Evolutionary conservation across 2,329 filamentous ascomycete species (phyloP), one percentile per base, ranked within the genome.

Genomic region (Aspergillus quadricinctus): DNA sequence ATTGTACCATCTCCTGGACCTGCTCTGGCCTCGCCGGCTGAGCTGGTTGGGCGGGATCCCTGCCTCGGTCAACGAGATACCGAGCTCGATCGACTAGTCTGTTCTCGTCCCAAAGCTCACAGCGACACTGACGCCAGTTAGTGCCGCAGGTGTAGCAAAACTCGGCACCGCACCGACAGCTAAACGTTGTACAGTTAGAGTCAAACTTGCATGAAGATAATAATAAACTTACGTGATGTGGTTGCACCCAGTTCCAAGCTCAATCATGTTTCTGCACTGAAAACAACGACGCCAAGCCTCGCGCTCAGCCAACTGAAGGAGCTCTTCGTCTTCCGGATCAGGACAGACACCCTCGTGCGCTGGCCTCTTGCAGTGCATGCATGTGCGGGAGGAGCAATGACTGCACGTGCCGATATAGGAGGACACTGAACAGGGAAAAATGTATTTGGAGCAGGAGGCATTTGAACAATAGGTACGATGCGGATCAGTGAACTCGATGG

Each of bases 231-330:
- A 75, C 69, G 60, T 68, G 50, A 74, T 74, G 53, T 74, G 69
- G 48, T 71, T 68, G 57, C 71, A 74, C 4, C 69, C 72, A 4
- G 52, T 53, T 6, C 52, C 54, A 17, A 74, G 56, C 55, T 73
- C 70, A 17, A 74, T 61, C 14, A 73, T 81, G 41, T 83, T 79
- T 61, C 82, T 84, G 75, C 92, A 96, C 60, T 80, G 85, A 68
- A 86, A 87, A 71, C 90, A 96, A 49, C 84, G 80, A 70, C 90
- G 87, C 87, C 88, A 92, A 25, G 88, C 88, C 52, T 86, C 79
- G 27, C 85, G 78, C 62, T 85, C 84, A 6, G 86, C 87, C 57
- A 88, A 79, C 51, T 84, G 81, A 3, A 90, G 75, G n/a, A 71
- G 50, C 17, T 64, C 64, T 46, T 69, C 60, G n/a, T 63, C 48